Evolutionary conservation across 768 basidiomycete species (phyloP), one percentile per base, ranked within the genome.

Genomic region (Lentinula guzmanii): DNA sequence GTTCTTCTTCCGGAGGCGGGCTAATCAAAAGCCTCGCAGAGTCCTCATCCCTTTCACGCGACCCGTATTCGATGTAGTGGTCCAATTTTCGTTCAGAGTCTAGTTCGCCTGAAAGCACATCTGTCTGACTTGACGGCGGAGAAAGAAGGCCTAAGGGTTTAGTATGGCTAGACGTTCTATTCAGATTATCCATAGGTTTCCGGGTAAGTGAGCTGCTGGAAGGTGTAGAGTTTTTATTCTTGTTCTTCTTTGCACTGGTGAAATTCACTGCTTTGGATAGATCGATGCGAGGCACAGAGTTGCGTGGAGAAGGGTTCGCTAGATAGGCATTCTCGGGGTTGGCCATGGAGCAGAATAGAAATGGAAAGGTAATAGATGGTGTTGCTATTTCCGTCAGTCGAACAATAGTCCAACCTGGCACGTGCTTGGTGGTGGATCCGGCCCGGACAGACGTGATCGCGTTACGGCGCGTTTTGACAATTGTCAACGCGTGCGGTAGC

Each of bases 1-100:
- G 69, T 1, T 72, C 74, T 64, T 87, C 86, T 64, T 87, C 86
- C 1, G 86, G 86, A 2, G 86, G 86, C 1, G 85, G 86, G 65
- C 85, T 86, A 62, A 87, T 84, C 42, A 78, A 63, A 68, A 73
- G 73, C 57, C 68, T 65, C 0, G 71, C 35, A 57, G 65, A 9
- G 58, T 66, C 48, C 64, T 61, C 50, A 28, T 62, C 52, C 45
- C 53, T 35, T 61, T 55, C 59, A 53, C 60, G 46, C 18, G 28
- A 9, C 5, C 60, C 61, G 41, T 33, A 51, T n/a, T 60, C 53
- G 28, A 39, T 42, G 52, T 51, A 53, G 42, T 21, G 54, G 51
- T 54, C 50, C 15, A 37, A 59, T 21, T 51, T 45, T 51, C 3
- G 15, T 59, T 60, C 39, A 35, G 37, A 52, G 16, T 34, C 18